Conservation (phyloP, 2,329 filamentous ascomycete species). For the Claviceps sp. region DNA sequence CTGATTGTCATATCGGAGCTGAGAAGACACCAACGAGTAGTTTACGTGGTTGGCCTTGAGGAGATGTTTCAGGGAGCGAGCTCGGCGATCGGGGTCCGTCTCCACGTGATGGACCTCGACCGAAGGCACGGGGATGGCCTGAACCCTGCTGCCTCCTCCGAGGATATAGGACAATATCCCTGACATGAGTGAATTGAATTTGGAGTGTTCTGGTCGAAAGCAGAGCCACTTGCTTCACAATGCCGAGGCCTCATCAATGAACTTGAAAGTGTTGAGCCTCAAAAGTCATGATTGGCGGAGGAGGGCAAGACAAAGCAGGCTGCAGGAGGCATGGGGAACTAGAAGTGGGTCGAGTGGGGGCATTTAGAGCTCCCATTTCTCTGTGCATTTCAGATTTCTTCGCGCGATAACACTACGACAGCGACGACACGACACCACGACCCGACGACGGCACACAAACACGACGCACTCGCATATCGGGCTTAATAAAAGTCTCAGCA, state of each 20-base stretch:
- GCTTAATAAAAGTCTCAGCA: background rate
- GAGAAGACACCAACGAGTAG: constrained; percentile 68
- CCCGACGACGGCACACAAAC: background rate
- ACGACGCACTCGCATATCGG: background rate
- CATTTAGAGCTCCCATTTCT: background rate
- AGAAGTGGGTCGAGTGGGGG: background rate
- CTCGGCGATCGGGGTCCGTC: constrained; percentile 62
- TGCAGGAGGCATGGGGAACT: background rate
- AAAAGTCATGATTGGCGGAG: background rate
- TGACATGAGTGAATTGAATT: constrained; percentile 15
- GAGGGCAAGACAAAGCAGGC: background rate
- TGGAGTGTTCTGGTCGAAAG: too few species aligned
- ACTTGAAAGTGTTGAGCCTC: background rate
- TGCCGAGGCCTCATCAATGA: background rate
- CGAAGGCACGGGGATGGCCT: constrained; percentile 44
- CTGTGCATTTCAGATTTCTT: background rate
- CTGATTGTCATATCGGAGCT: constrained; percentile 69
- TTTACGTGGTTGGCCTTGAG: constrained; percentile 87
- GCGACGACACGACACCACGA: background rate
- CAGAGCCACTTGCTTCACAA: background rate
- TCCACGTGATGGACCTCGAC: constrained; percentile 71
- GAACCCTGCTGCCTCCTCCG: constrained; percentile 12
- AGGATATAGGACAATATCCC: constrained; percentile 22
- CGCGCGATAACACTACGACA: background rate
- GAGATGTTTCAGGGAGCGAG: constrained; percentile 77